Base-by-base conservation (phyloP, 1,284 basidiomycete genomes). In the Amylostereum chailletii region DNA sequence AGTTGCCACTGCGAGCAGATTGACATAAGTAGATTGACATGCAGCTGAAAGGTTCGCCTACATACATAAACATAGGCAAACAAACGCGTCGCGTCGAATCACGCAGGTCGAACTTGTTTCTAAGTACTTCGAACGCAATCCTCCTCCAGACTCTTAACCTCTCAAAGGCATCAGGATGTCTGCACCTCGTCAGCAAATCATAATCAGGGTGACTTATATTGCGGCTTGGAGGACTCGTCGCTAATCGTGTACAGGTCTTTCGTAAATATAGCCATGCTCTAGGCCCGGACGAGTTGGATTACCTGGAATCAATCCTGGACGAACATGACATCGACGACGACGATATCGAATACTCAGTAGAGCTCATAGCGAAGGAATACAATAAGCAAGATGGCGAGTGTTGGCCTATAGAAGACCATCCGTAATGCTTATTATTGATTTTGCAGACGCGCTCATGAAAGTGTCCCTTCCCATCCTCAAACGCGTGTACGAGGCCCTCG, bases 291-390 rank as follows among this genome's bases (percentile, higher is more conserved):
- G 77, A 80, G 4, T 65, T 89, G 27, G 74, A 78, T 41, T 78
- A 84, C 53, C 60, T 90, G 33, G 85, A 90, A 58, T 71, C 76
- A 8, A 76, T 91, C 34, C 66, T 90, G 10, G 75, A 81, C 48
- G 66, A 73, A 48, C 80, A 88, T 61, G 80, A 82, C 34, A 83
- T 90, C 47, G 59, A 69, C 2, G 77, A 86, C 59, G 81, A 83
- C 49, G 86, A 92, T 45, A 72, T 89, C 4, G 86, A 90, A 49
- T 72, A 72, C n/a, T 87, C 87, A 10, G 68, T 94, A 5, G 92
- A 94, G 57, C 79, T 82, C 48, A 77, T 94, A 52, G 90, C 91
- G 3, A 83, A 86, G 58, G 90, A 93, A 60, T 95, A 94, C 59
- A 90, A 93, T 58, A 90, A 86, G 60, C 91, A 93, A 63, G 92